These are phyloP conservation scores for Hypoxylon rubiginosum DNA, from an alignment of 2,329 filamentous ascomycete genomes.

Conservation along the genomic window DNA sequence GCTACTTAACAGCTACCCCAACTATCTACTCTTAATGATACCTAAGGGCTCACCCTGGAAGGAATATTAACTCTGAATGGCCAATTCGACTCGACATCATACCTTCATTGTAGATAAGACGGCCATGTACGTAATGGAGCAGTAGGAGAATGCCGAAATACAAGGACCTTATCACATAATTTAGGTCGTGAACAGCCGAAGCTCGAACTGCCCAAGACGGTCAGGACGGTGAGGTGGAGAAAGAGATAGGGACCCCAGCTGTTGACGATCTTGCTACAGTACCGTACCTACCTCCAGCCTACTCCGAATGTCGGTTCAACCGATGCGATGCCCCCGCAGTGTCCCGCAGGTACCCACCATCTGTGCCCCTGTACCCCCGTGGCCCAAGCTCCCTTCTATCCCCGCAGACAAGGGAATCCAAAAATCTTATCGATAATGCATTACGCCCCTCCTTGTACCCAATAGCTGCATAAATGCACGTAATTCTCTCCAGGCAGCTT, in stretches of 20 bases:
- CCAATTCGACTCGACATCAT: slow-evolving; percentile 27
- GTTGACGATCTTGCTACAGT: neutral
- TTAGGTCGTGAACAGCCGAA: slow-evolving; percentile 28
- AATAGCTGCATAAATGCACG: slow-evolving; percentile 8
- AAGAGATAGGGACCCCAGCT: neutral
- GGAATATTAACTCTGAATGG: slow-evolving; percentile 24
- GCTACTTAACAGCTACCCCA: slow-evolving; percentile 25
- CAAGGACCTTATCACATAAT: slow-evolving; percentile 46
- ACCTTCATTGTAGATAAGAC: slow-evolving; percentile 29
- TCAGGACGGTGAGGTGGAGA: neutral
- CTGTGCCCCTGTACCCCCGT: neutral
- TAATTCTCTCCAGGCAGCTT: slow-evolving; percentile 41
- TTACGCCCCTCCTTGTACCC: neutral
- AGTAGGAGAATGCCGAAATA: slow-evolving; percentile 33
- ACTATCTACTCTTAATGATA: slow-evolving; percentile 19
- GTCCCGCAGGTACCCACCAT: neutral
- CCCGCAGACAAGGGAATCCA: slow-evolving; percentile 25
- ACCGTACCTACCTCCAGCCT: neutral
- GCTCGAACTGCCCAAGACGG: slow-evolving; percentile 7
- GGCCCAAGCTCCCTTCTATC: slow-evolving; percentile 40
- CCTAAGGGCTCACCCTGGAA: slow-evolving; percentile 20
- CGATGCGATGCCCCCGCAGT: too few relatives aligned
- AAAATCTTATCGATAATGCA: slow-evolving; percentile 29
- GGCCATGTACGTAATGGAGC: slow-evolving; percentile 31
- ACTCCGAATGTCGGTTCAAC: neutral